Evolutionary conservation across 306 rosid species (phyloP).

Genomic region (Castanopsis chinensis): DNA sequence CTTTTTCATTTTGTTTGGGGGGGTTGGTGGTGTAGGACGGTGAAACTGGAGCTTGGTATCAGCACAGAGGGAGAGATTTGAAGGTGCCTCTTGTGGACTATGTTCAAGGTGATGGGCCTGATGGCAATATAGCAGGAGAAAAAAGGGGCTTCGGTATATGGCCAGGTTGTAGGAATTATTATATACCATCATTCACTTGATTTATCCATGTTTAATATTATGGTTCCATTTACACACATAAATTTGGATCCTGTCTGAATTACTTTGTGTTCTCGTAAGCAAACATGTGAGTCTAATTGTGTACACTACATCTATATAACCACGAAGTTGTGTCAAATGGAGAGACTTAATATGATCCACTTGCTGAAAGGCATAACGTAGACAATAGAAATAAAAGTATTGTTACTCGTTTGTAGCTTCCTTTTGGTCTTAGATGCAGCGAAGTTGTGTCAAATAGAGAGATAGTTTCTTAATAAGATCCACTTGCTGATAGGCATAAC

Average conservation of each 20-base stretch:
- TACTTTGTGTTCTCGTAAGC: neutral
- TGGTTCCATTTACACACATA: constrained; percentile 2
- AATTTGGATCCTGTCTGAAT: neutral
- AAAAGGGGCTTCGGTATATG: constrained; percentile 38
- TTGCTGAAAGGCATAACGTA: neutral
- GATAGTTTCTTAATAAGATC: neutral
- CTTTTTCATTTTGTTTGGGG: neutral
- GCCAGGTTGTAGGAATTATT: constrained; percentile 56
- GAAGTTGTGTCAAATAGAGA: neutral
- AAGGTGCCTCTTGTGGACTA: constrained; percentile 69
- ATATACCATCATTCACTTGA: constrained; percentile 16
- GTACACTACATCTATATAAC: neutral
- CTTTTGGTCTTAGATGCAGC: neutral
- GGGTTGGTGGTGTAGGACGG: constrained; percentile 66
- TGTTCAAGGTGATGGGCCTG: constrained; percentile 25
- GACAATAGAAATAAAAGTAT: neutral
- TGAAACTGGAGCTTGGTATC: constrained; percentile 89
- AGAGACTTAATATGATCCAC: neutral
- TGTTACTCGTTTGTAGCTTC: neutral
- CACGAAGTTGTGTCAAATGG: neutral
- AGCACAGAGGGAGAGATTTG: constrained; percentile 87
- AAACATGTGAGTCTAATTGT: constrained; percentile 2
- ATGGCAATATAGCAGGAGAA: constrained; percentile 54
- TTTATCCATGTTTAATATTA: constrained; percentile 12
- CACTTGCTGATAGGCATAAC: neutral